Evolutionary conservation across 805 yeast genomes (phyloP).

Genomic region (Ogataea pilisensis): DNA sequence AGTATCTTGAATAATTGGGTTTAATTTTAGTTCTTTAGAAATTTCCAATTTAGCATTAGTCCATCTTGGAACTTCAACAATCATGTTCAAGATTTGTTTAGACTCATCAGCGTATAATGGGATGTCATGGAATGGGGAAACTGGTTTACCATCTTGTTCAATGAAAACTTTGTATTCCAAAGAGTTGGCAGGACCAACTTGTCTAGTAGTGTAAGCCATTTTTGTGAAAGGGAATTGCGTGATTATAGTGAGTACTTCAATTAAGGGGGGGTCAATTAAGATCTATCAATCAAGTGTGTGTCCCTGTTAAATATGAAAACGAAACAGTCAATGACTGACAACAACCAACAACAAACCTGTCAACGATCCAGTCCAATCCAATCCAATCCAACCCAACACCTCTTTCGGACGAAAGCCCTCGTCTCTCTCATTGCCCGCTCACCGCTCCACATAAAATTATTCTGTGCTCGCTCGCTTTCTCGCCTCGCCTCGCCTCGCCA

Average conservation of each 20-base stretch:
- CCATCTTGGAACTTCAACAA: conserved; percentile 99
- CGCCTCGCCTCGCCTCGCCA: too few species aligned
- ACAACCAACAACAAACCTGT: too few species aligned
- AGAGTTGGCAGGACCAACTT: conserved; percentile 93
- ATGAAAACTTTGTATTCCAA: conserved; percentile 88
- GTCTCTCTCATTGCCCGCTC: too few species aligned
- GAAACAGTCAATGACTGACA: too few species aligned
- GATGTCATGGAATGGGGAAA: conserved; percentile 93
- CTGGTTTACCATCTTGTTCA: conserved; percentile 89
- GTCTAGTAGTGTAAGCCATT: conserved; percentile 85
- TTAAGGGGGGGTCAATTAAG: too few species aligned
- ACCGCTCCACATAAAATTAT: too few species aligned
- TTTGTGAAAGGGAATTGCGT: conserved; percentile 1
- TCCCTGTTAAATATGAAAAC: too few species aligned
- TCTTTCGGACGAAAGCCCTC: too few species aligned
- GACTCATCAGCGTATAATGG: conserved; percentile 93
- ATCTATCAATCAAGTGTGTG: not conserved
- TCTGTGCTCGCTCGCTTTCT: too few species aligned
- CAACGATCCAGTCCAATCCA: too few species aligned
- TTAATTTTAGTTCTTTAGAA: conserved; percentile 74
- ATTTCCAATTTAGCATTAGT: conserved; percentile 96
- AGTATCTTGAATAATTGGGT: conserved; percentile 96
- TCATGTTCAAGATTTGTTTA: conserved; percentile 70
- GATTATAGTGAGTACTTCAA: too few species aligned
- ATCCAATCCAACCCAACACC: too few species aligned